Percentiles rank a stretch among this genome's conserved stretches.
phyloP scores from a whole-genome alignment of 345 rosid genomes.

The Sisymbrium irio region DNA sequence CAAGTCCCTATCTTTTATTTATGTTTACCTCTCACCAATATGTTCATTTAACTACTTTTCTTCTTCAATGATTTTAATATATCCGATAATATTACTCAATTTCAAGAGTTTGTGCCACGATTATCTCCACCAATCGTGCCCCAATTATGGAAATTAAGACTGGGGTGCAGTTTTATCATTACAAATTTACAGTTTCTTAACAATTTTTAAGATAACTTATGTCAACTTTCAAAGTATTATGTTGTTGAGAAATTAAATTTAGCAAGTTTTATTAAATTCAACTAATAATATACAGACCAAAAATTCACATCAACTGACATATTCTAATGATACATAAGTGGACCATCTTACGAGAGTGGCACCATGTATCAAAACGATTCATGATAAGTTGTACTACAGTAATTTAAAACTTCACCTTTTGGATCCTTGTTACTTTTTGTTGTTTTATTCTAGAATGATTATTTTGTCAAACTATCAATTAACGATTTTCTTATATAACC shows the following conservation, averaged over 20 bases:
- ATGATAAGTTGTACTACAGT: neutral
- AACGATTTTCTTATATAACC: neutral
- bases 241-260: neutral
- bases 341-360: neutral
- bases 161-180: constrained; percentile 8
- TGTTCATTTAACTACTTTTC: neutral
- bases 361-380: neutral
- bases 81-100: neutral
- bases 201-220: neutral
- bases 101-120: constrained; percentile 27
- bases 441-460: neutral
- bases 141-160: too few relatives aligned
- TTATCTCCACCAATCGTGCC: constrained; percentile 34
- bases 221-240: neutral
- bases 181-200: neutral
- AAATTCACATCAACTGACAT: too few relatives aligned
- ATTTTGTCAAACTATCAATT: neutral
- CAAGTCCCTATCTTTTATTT: constrained; percentile 4
- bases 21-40: constrained; percentile 1
- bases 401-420: neutral
- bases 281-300: too few relatives aligned
- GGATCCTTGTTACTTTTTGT: neutral
- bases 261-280: too few relatives aligned
- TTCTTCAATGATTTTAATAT: neutral
- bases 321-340: neutral